Evolutionary conservation across 768 basidiomycete genomes (phyloP).

Genomic region (Myochromella boudieri): DNA sequence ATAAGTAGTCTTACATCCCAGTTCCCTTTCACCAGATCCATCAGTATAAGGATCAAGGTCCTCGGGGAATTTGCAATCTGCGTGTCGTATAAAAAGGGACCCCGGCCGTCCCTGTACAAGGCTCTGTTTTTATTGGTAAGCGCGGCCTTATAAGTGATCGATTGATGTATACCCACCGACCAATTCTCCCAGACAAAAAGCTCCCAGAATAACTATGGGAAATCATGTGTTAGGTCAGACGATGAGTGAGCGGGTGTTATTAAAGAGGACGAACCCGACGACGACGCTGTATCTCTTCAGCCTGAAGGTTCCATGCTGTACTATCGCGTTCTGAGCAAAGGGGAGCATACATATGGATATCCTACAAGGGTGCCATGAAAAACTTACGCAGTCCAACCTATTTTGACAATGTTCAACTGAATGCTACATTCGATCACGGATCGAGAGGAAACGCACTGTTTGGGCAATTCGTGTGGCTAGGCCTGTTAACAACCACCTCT

Average conservation of each 20-base stretch:
- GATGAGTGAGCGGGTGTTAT: background rate
- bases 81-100: conserved; percentile 42
- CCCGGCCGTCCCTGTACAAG: conserved; percentile 53
- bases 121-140: conserved; percentile 28
- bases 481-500: conserved; percentile 49
- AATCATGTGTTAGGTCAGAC: too few species aligned
- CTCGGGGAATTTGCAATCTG: conserved; percentile 53
- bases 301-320: conserved; percentile 43
- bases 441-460: conserved; percentile 32
- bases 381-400: conserved; percentile 54
- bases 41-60: conserved; percentile 34
- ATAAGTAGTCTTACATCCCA: conserved; percentile 38
- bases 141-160: background rate
- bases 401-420: background rate
- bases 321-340: conserved; percentile 46
- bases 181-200: conserved; percentile 50
- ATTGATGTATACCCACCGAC: conserved; percentile 32
- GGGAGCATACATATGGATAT: background rate
- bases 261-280: conserved; percentile 26
- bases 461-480: conserved; percentile 41
- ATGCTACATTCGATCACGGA: conserved; percentile 3
- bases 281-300: conserved; percentile 46
- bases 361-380: background rate
- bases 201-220: conserved; percentile 49
- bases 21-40: conserved; percentile 33